Percentiles rank a stretch among this genome's conserved stretches.
Conservation (phyloP, 2,329 filamentous ascomycete genomes). For the Neopestalotiopsis rosae region DNA sequence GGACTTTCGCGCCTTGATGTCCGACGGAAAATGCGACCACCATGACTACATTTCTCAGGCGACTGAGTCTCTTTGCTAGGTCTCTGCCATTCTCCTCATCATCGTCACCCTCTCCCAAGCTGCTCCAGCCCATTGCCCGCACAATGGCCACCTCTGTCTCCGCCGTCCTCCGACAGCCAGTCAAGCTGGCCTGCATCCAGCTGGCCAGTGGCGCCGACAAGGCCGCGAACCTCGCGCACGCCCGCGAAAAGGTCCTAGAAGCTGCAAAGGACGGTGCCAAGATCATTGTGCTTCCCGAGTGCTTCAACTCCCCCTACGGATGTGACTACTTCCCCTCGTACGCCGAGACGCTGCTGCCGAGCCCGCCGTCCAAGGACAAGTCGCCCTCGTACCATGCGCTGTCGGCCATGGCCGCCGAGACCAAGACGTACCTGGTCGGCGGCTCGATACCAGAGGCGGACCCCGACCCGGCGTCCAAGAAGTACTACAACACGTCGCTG, state of each 20-base stretch:
- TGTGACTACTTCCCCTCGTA: constrained; percentile 89
- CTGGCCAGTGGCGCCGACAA: constrained; percentile 85
- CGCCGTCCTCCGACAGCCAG: constrained; percentile 71
- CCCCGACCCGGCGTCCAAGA: constrained; percentile 52
- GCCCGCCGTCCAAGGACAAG: constrained; percentile 71
- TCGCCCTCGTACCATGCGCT: constrained; percentile 88
- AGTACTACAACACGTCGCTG: constrained; percentile 91
- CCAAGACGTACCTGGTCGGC: constrained; percentile 81
- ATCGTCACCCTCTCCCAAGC: constrained; percentile 13
- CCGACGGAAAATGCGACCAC: constrained; percentile 24
- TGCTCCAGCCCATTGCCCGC: constrained; percentile 24
- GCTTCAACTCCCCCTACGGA: constrained; percentile 98
- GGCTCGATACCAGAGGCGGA: constrained; percentile 91
- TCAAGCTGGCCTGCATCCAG: constrained; percentile 84
- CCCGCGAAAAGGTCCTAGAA: constrained; percentile 81
- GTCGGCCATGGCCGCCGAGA: constrained; percentile 77
- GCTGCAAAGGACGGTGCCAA: constrained; percentile 78
- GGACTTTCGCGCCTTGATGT: background rate
- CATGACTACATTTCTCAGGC: constrained; percentile 33
- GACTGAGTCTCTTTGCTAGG: constrained; percentile 27
- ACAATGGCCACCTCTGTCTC: constrained; percentile 35
- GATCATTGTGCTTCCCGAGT: constrained; percentile 93
- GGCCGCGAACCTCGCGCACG: constrained; percentile 79
- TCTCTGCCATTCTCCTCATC: constrained; percentile 14
- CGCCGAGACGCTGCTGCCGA: constrained; percentile 83